These are phyloP conservation scores for Rhizopus arrhizus DNA, from an alignment of 371 early-diverging fungal genomes.

Conservation along the genomic window DNA sequence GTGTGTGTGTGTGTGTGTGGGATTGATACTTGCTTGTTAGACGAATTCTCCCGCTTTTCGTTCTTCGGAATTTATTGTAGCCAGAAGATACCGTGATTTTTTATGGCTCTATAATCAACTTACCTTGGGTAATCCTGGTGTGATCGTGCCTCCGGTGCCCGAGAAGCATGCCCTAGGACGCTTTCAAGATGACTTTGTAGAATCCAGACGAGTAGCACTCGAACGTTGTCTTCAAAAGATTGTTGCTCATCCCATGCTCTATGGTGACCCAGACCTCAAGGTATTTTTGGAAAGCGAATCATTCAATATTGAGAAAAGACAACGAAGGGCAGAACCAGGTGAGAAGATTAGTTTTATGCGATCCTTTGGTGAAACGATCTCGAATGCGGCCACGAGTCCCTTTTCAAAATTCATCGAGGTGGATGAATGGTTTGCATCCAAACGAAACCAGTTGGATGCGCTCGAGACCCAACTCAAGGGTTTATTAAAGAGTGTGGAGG, in stretches of 20 bases:
- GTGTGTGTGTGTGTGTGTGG: background rate
- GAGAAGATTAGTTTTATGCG: conserved; percentile 46
- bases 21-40: conserved; percentile 32
- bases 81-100: conserved; percentile 91
- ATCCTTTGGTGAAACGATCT: conserved; percentile 53
- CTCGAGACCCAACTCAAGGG: conserved; percentile 85
- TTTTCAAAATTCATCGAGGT: conserved; percentile 51
- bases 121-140: conserved; percentile 78
- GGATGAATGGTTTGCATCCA: conserved; percentile 80
- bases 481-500: conserved; percentile 81
- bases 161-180: conserved; percentile 93
- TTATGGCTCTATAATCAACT: conserved; percentile 92
- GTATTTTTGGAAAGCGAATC: conserved; percentile 89
- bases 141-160: conserved; percentile 92
- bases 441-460: conserved; percentile 76
- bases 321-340: conserved; percentile 47
- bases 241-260: conserved; percentile 81
- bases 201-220: conserved; percentile 79
- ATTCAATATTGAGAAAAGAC: conserved; percentile 68
- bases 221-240: conserved; percentile 84
- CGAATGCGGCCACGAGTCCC: conserved; percentile 48
- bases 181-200: conserved; percentile 95
- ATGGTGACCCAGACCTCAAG: conserved; percentile 81
- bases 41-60: conserved; percentile 79
- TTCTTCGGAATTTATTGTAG: conserved; percentile 76